Percentiles rank a stretch among this genome's conserved stretches.
Evolutionary conservation across 345 rosid species (phyloP).

Genomic region (Camelina neglecta): DNA sequence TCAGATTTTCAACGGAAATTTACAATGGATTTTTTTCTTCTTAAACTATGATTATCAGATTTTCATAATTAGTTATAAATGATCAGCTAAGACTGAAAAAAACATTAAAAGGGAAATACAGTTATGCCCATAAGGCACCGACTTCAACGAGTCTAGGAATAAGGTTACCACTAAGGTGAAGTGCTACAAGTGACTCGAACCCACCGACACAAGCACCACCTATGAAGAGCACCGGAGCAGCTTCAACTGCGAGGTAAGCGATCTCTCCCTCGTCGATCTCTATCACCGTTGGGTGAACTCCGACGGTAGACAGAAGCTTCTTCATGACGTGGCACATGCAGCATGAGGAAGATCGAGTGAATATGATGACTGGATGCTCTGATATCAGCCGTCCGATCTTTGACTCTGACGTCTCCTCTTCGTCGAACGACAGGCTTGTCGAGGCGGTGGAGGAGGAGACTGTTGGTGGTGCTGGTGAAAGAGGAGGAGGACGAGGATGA

Average conservation of each 20-base stretch:
- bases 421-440: conserved; percentile 72
- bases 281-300: conserved; percentile 93
- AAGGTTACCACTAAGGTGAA: conserved; percentile 88
- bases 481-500: conserved; percentile 33
- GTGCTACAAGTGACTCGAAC: conserved; percentile 86
- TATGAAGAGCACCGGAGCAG: conserved; percentile 69
- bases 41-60: background rate
- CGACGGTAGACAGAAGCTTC: conserved; percentile 71
- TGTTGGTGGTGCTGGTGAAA: conserved; percentile 37
- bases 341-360: conserved; percentile 75
- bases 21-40: conserved; percentile 14
- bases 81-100: background rate
- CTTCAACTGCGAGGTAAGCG: conserved; percentile 45
- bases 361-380: conserved; percentile 93
- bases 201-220: conserved; percentile 91
- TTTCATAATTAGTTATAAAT: background rate
- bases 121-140: conserved; percentile 62
- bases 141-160: conserved; percentile 85
- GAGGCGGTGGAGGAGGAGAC: conserved; percentile 42
- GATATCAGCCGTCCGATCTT: conserved; percentile 79
- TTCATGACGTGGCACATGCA: conserved; percentile 99
- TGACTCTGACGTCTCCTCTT: conserved; percentile 70
- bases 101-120: background rate
- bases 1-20: conserved; percentile 7
- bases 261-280: conserved; percentile 84